Evolutionary conservation across 31 red algal species (phyloP).

Genomic region (Asparagopsis taxiformis): DNA sequence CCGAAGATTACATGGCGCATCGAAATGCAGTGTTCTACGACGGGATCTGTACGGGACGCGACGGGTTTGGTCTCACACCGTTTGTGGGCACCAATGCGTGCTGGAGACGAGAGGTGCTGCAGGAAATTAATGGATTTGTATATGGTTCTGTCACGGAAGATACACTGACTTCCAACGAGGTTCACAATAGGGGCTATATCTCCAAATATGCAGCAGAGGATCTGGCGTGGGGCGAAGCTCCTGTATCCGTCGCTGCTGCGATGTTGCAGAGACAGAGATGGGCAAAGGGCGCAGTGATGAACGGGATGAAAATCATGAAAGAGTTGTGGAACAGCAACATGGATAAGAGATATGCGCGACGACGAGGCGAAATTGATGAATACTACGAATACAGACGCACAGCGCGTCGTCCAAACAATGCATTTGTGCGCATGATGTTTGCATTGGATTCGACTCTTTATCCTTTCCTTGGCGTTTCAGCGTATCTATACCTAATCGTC

Average conservation of each 20-base stretch:
- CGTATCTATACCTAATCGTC: constrained; percentile 63
- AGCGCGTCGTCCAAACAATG: constrained; percentile 66
- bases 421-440: constrained; percentile 82
- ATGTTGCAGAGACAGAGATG: constrained; percentile 82
- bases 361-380: constrained; percentile 72
- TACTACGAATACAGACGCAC: constrained; percentile 72
- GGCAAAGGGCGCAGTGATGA: constrained; percentile 85
- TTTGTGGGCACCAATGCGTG: constrained; percentile 47
- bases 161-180: constrained; percentile 84
- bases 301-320: constrained; percentile 76
- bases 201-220: constrained; percentile 83
- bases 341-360: constrained; percentile 21
- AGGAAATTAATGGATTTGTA: constrained; percentile 76
- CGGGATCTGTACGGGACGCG: constrained; percentile 9
- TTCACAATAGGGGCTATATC: constrained; percentile 74
- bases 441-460: constrained; percentile 71
- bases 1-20: not conserved
- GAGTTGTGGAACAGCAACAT: constrained; percentile 39
- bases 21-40: constrained; percentile 16
- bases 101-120: constrained; percentile 73
- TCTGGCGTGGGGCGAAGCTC: constrained; percentile 80
- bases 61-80: constrained; percentile 13
- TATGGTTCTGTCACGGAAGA: constrained; percentile 84
- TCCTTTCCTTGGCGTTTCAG: constrained; percentile 68
- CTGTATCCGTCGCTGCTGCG: constrained; percentile 77